Conservation (phyloP, 2,329 filamentous ascomycete species). For the Cytospora schulzeri region DNA sequence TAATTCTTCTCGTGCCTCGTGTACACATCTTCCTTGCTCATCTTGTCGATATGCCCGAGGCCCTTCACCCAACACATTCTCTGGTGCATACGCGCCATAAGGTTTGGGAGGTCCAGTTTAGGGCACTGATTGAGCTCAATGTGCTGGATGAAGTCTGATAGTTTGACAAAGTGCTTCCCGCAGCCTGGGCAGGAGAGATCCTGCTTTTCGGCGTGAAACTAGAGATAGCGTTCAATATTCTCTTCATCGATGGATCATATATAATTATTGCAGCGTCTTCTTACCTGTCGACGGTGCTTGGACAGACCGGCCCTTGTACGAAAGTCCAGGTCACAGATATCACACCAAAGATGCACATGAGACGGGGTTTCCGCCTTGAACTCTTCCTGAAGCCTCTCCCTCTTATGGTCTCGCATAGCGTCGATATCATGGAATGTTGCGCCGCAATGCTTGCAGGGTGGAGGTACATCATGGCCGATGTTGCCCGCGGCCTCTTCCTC, state of each 20-base stretch:
- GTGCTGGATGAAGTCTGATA: conserved; percentile 46
- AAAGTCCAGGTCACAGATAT: conserved; percentile 42
- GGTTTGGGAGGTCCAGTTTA: conserved; percentile 33
- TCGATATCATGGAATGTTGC: conserved; percentile 27
- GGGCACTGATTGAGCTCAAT: conserved; percentile 47
- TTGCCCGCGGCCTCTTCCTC: background rate
- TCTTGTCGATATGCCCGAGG: conserved; percentile 31
- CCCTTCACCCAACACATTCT: conserved; percentile 39
- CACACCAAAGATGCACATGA: conserved; percentile 44
- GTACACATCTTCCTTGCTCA: background rate
- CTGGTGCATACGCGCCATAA: conserved; percentile 31
- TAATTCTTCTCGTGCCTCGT: conserved; percentile 15
- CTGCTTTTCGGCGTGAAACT: conserved; percentile 45
- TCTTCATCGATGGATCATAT: too few species aligned
- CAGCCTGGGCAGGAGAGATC: conserved; percentile 53
- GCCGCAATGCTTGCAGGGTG: conserved; percentile 26
- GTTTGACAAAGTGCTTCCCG: conserved; percentile 39
- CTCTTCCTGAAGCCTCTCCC: conserved; percentile 33
- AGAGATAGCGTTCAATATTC: background rate
- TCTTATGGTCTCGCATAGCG: conserved; percentile 33
- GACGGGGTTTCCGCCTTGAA: background rate
- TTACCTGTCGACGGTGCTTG: conserved; percentile 41
- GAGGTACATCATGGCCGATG: background rate
- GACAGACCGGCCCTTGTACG: conserved; percentile 36
- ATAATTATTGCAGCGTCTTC: conserved; percentile 15